Evolutionary conservation across 202 grass and related monocot species (phyloP), one percentile per base, ranked within the genome.

Genomic region (Setaria viridis): DNA sequence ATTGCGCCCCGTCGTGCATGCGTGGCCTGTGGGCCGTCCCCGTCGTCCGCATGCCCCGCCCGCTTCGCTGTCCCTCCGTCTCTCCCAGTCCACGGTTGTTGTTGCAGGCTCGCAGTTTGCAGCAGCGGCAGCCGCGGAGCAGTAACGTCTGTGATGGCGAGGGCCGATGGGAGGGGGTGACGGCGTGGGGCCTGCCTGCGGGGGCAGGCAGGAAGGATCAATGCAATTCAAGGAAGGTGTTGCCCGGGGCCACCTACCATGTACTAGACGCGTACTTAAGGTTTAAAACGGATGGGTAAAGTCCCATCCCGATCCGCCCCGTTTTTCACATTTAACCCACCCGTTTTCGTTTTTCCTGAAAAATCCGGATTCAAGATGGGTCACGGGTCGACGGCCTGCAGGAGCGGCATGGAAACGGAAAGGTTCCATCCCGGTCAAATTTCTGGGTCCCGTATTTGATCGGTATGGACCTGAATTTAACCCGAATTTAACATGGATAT

Each of bases 1-100:
- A 87, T 80, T 91, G 58, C 75, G 9, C 67, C 70, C 67, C 53
- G 67, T 67, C 80, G 53, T 11, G 79, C 34, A 33, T 51, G 47
- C 64, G 79, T 20, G 48, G 70, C 14, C 32, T 56, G 62, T 4
- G 30, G 11, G 2, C 71, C 50, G 35, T 29, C 49, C 79, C 39
- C 4, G 39, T 41, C 39, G 39, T 41, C 39, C 39, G 39, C 39
- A 6, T 41, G 39, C 39, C 39, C 5, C 39, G 6, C 4, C 30
- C 25, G 6, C 25, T 2, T 13, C 2, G 39, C 13, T 53, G 49
- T n/a, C 17, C 35, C 72, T 17, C 7, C 58, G 58, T 62, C 59
- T 30, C 59, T 12, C 11, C 62, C 15, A 19, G 16, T 19, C 51
- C 51, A 16, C 8, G 20, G 62, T 9, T n/a, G 8, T 1, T 9